Percentiles rank a stretch among this genome's conserved stretches.
phyloP scores from a whole-genome alignment of 495 filamentous ascomycete species.

The Aspergillus funiculosus region DNA sequence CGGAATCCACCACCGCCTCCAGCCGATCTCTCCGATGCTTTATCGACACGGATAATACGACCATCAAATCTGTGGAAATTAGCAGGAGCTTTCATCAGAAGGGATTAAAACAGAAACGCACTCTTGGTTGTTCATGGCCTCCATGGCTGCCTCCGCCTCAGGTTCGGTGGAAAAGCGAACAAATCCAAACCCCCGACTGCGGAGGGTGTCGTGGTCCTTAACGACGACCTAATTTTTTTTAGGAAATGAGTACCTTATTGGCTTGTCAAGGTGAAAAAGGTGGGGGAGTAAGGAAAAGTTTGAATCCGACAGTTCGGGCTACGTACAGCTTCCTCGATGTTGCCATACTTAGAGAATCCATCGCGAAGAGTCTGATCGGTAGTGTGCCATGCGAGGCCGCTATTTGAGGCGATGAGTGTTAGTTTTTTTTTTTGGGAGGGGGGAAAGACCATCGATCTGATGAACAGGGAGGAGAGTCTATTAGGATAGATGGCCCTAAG shows the following conservation, averaged over 20 bases:
- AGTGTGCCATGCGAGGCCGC: conserved; percentile 97
- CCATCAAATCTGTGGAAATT: conserved; percentile 74
- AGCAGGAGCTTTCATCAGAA: background rate
- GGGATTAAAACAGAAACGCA: conserved; percentile 38
- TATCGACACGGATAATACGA: conserved; percentile 91
- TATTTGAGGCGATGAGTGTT: conserved; percentile 27
- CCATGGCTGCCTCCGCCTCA: conserved; percentile 80
- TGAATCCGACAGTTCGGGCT: too few species aligned
- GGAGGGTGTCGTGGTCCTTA: conserved; percentile 92
- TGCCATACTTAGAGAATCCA: conserved; percentile 86
- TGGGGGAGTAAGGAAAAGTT: background rate
- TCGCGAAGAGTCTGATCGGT: conserved; percentile 72
- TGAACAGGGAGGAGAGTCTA: conserved; percentile 20
- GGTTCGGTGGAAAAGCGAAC: conserved; percentile 76
- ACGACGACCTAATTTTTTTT: conserved; percentile 69
- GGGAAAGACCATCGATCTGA: conserved; percentile 22
- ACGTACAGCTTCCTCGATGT: conserved; percentile 81
- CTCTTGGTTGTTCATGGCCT: conserved; percentile 90
- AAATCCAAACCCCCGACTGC: conserved; percentile 96
- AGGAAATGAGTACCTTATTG: background rate
- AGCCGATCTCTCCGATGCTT: conserved; percentile 72
- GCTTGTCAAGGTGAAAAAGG: background rate
- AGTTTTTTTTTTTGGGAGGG: too few species aligned
- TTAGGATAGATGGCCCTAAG: conserved; percentile 10
- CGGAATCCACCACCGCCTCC: conserved; percentile 41